Percentiles rank a stretch among this genome's conserved stretches.
These are phyloP conservation scores for Tylopilus felleus DNA, from an alignment of 768 basidiomycete genomes.

Conservation along the genomic window DNA sequence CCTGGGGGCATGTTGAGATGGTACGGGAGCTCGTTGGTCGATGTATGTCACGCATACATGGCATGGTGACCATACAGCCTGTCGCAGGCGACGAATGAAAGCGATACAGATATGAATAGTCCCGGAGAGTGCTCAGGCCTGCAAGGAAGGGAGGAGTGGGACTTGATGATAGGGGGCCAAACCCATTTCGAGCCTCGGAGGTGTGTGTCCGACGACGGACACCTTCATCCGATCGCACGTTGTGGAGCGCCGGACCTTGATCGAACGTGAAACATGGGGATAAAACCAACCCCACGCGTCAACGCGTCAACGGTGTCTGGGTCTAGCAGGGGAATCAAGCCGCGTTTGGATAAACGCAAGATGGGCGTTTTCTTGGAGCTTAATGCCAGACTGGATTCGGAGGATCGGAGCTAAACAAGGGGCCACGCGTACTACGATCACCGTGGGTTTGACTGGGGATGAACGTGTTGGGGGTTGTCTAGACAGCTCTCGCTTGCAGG, in stretches of 20 bases:
- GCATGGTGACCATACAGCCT: neutral
- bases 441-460: neutral
- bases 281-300: neutral
- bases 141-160: neutral
- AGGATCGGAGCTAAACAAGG: neutral
- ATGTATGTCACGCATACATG: neutral
- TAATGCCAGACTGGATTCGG: neutral
- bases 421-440: neutral
- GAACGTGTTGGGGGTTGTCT: neutral
- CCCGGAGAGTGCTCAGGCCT: neutral
- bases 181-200: neutral
- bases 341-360: neutral
- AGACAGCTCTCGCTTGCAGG: neutral
- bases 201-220: neutral
- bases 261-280: neutral
- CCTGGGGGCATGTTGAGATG: no score
- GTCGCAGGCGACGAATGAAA: neutral
- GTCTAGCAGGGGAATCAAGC: neutral
- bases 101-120: neutral
- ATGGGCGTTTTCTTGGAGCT: no score
- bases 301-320: neutral
- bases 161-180: neutral
- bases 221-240: neutral
- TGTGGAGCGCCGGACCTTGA: neutral
- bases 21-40: no score